Evolutionary conservation across 306 rosid genomes (phyloP).

Genomic region (Erythrophleum fordii): DNA sequence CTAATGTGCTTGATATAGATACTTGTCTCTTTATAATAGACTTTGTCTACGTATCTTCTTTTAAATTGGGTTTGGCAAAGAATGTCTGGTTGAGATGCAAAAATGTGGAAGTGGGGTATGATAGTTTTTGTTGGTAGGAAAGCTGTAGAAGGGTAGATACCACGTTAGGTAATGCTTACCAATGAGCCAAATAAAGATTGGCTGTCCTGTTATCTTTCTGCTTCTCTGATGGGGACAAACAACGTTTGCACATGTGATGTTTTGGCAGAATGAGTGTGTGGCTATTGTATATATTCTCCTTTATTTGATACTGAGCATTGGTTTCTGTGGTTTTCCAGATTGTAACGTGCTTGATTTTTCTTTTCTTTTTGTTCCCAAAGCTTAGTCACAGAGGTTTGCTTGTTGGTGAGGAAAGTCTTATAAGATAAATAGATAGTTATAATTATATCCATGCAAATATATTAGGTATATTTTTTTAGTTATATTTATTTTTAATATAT

Average conservation of each 20-base stretch:
- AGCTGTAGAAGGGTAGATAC: slow-evolving; percentile 34
- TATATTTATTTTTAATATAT: no score
- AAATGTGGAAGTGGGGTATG: background rate
- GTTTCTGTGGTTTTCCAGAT: slow-evolving; percentile 29
- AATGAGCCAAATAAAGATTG: background rate
- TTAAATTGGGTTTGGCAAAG: background rate
- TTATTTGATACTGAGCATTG: slow-evolving; percentile 25
- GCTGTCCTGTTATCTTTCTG: background rate
- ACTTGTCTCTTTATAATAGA: background rate
- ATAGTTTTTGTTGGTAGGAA: slow-evolving; percentile 41
- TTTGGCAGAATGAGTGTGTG: background rate
- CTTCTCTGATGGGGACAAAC: slow-evolving; percentile 9
- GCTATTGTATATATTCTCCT: slow-evolving; percentile 9
- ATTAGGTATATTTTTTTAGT: no score
- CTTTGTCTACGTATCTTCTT: background rate
- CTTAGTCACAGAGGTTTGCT: no score
- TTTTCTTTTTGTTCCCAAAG: no score
- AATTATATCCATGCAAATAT: no score
- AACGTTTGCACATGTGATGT: background rate
- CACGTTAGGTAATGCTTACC: background rate
- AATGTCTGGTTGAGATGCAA: background rate
- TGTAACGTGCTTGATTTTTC: background rate
- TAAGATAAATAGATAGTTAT: no score
- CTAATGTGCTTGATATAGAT: background rate
- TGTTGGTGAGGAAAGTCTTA: no score